phyloP scores from a whole-genome alignment of 192 early-diverging fungal species.

The Coemansia interrupta region DNA sequence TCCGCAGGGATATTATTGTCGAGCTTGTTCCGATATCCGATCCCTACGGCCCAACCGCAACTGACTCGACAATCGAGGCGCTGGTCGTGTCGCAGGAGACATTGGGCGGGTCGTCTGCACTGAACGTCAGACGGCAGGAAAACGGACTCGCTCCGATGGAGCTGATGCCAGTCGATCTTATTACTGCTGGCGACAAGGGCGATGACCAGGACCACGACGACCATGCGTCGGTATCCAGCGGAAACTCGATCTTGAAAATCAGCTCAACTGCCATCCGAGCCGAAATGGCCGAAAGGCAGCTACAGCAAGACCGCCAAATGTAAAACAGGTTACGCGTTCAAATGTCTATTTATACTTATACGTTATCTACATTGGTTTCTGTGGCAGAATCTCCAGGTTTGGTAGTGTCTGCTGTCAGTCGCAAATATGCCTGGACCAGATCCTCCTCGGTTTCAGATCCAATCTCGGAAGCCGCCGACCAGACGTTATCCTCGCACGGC shows the following conservation, averaged over 20 bases:
- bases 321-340: background rate
- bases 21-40: conserved; percentile 73
- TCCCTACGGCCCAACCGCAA: conserved; percentile 80
- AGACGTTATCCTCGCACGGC: background rate
- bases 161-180: conserved; percentile 65
- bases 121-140: conserved; percentile 72
- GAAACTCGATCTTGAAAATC: conserved; percentile 63
- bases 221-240: conserved; percentile 18
- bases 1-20: conserved; percentile 40
- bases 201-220: conserved; percentile 24
- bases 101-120: conserved; percentile 61
- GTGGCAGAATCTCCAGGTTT: background rate
- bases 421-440: conserved; percentile 31
- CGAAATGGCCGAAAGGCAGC: conserved; percentile 32
- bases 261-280: conserved; percentile 75
- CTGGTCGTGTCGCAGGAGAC: conserved; percentile 87
- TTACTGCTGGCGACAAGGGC: conserved; percentile 40
- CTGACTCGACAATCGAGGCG: conserved; percentile 67
- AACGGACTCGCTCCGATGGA: conserved; percentile 55
- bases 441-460: conserved; percentile 1
- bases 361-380: background rate
- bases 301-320: background rate
- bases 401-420: conserved; percentile 2
- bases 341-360: background rate
- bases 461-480: background rate